A percentile compares a stretch with the other conserved stretches of the same genome.
phyloP scores from a whole-genome alignment of 2,329 filamentous ascomycete genomes.

The Dothideomycetidae sp. region DNA sequence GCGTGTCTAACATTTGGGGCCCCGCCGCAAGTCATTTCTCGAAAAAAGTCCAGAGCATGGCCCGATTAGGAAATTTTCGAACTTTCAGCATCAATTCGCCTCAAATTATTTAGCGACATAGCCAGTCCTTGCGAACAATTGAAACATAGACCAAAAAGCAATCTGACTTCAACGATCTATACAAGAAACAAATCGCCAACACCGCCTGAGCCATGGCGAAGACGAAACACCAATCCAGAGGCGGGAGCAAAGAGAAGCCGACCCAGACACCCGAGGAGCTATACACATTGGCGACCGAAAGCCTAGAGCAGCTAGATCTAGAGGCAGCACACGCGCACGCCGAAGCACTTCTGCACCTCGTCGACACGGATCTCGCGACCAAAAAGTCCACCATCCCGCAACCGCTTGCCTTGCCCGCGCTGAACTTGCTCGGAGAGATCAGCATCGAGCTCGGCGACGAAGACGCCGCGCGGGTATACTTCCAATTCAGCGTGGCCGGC shows the following conservation, averaged over 20 bases:
- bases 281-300: conserved; percentile 40
- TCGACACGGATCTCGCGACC: conserved; percentile 21
- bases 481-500: conserved; percentile 56
- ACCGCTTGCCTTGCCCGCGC: conserved; percentile 42
- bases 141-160: neutral
- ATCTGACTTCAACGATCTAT: neutral
- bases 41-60: neutral
- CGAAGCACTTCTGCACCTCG: conserved; percentile 38
- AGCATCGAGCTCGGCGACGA: conserved; percentile 70
- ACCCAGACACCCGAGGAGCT: conserved; percentile 41
- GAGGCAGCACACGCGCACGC: conserved; percentile 43
- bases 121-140: neutral
- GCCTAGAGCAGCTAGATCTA: conserved; percentile 44
- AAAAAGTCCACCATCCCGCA: conserved; percentile 11
- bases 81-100: neutral
- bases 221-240: conserved; percentile 35
- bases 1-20: no score
- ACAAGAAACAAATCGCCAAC: neutral
- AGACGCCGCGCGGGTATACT: conserved; percentile 57
- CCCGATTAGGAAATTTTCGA: conserved; percentile 8
- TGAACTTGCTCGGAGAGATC: conserved; percentile 70
- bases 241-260: conserved; percentile 20
- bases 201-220: conserved; percentile 32
- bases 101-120: neutral
- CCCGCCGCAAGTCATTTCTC: no score